Conservation (phyloP, 768 basidiomycete species). For the Crepidotus variabilis region DNA sequence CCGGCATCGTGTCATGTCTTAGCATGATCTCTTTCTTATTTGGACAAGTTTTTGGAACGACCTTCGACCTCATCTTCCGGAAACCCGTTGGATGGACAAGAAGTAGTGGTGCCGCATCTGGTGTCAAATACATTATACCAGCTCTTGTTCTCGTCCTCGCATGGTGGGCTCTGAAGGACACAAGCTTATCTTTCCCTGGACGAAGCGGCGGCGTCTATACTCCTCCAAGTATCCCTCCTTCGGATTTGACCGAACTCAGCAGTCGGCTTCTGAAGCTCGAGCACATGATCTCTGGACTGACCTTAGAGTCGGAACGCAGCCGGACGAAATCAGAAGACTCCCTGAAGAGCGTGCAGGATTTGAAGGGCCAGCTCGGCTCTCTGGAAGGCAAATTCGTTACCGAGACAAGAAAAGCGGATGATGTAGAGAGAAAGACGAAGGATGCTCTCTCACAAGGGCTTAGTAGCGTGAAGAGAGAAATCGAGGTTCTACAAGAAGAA, state of each 20-base stretch:
- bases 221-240: conserved; percentile 55
- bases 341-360: conserved; percentile 43
- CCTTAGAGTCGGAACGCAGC: conserved; percentile 48
- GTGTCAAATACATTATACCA: conserved; percentile 40
- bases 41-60: conserved; percentile 47
- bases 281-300: conserved; percentile 55
- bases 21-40: conserved; percentile 35
- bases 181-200: conserved; percentile 20
- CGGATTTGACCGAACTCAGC: conserved; percentile 64
- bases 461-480: conserved; percentile 47
- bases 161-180: conserved; percentile 41
- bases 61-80: conserved; percentile 42
- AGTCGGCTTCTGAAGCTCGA: conserved; percentile 63
- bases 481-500: conserved; percentile 49
- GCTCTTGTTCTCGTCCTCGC: conserved; percentile 40
- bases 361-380: conserved; percentile 48
- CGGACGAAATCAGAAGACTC: conserved; percentile 52
- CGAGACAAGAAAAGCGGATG: conserved; percentile 34
- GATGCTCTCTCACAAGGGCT: conserved; percentile 43
- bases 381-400: conserved; percentile 49
- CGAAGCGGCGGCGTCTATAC: conserved; percentile 34
- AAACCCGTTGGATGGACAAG: conserved; percentile 42
- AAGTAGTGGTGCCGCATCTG: conserved; percentile 24
- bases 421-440: conserved; percentile 51
- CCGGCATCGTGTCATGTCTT: conserved; percentile 26